Conservation (phyloP, 257 asterid genomes). For the Petunia axillaris region DNA sequence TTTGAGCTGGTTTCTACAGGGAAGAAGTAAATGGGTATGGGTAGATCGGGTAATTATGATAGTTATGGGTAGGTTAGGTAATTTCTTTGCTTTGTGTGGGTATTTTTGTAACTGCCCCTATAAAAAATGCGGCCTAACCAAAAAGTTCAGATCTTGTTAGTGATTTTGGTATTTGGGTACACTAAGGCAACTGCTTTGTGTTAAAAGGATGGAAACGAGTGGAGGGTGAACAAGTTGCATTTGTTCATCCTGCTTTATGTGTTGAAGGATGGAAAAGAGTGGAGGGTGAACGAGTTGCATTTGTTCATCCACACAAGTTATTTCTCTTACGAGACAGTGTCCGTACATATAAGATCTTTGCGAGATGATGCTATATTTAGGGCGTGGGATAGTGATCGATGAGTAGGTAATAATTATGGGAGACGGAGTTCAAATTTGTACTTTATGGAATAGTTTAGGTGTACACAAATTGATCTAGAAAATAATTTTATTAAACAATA, state of each 20-base stretch:
- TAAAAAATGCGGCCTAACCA: not conserved
- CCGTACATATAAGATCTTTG: not conserved
- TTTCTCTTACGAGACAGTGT: not conserved
- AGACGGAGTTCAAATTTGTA: too few relatives aligned
- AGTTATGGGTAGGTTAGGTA: too few relatives aligned
- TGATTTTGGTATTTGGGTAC: not conserved
- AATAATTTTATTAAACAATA: too few relatives aligned
- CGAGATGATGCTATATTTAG: not conserved
- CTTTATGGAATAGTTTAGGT: too few relatives aligned
- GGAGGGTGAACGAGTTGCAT: not conserved
- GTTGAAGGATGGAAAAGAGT: not conserved
- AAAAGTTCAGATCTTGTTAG: not conserved
- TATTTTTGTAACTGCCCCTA: too few relatives aligned
- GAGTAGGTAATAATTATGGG: too few relatives aligned
- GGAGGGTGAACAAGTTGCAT: not conserved
- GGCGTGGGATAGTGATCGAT: too few relatives aligned
- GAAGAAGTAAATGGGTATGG: too few relatives aligned
- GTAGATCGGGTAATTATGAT: too few relatives aligned
- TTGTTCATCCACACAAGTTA: not conserved
- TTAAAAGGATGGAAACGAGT: not conserved
- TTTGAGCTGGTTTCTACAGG: too few relatives aligned
- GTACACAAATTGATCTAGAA: too few relatives aligned
- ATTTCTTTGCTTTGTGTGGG: too few relatives aligned
- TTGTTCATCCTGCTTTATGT: not conserved
- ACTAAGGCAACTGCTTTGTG: not conserved